Base-by-base conservation (phyloP, 495 filamentous ascomycete genomes). In the Aspergillus bertholletiae region DNA sequence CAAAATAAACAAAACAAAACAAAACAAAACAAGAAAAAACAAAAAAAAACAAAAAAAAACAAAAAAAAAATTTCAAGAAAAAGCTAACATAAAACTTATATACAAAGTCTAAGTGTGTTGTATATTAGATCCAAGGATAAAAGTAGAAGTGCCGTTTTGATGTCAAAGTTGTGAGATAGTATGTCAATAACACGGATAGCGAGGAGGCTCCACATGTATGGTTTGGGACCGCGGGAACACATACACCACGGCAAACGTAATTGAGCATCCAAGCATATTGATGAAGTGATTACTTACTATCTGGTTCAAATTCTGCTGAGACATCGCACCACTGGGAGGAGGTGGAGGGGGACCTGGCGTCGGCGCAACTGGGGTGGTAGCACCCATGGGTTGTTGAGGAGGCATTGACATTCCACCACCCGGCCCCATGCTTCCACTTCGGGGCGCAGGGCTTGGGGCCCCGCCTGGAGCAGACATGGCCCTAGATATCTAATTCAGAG, bases 281-380 rank as follows among this genome's bases (percentile, higher is more conserved):
- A 51, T 46, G 51, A 9, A 49, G 47, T 28, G 15, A 57, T 15
- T 26, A 79, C 89, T 78, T 80, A 96, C 93, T 66, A 98, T 98
- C 59, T 95, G 90, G 57, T 98, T 98, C 7, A 98, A 69, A 64
- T 96, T 96, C 59, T 95, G 92, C 39, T 89, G 87, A 3, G 88
- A 88, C 79, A 75, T 83, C 59, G 60, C 80, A 55, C 70, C 80
- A 57, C 61, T 69, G 43, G 57, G 77, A 43, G 71, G 73, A 37
- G 62, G 71, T n/a, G 57, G 65, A 53, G 61, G 70, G 13, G 71
- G 70, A 7, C 73, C 74, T 28, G 69, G 63, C n/a, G 72, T 65
- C 24, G 71, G 67, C 26, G 70, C 58, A 30, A 72, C 66, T 24
- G 71, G 67, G 26, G 76, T 69, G n/a, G 67, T 67, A 4, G 60